phyloP scores from a whole-genome alignment of 2,329 filamentous ascomycete genomes.

The Fusarium fujikuroi region DNA sequence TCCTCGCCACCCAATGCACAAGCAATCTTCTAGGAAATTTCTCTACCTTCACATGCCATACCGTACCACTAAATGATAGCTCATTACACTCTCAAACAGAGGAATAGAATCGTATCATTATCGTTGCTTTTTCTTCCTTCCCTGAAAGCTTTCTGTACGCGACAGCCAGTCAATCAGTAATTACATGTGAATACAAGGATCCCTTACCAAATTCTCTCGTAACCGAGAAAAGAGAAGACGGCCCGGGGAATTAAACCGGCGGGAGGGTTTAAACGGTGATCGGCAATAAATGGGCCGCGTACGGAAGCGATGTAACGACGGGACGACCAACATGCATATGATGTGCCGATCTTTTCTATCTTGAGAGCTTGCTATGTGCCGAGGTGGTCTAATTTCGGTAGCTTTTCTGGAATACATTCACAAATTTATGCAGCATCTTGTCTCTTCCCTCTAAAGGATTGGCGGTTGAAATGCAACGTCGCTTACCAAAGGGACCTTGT shows the following conservation, averaged over 20 bases:
- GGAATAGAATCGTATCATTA: neutral
- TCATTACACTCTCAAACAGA: neutral
- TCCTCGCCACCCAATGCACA: constrained; percentile 29
- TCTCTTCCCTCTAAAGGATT: neutral
- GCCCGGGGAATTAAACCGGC: neutral
- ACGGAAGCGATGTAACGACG: neutral
- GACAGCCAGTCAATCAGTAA: neutral
- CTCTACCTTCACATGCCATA: neutral
- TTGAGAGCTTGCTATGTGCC: neutral
- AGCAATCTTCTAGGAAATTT: constrained; percentile 18
- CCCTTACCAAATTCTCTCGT: neutral
- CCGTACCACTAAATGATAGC: neutral
- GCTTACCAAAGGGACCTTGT: neutral
- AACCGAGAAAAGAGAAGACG: neutral
- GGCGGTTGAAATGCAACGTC: too few species aligned
- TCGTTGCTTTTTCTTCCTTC: neutral
- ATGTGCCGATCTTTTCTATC: neutral
- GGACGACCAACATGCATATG: neutral
- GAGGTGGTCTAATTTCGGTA: constrained; percentile 1
- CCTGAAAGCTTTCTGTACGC: neutral
- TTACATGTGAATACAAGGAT: neutral
- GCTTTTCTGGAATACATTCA: neutral
- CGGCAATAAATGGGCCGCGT: neutral
- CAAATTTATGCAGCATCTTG: neutral
- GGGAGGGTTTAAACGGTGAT: neutral